These are phyloP conservation scores for Casuarina equisetifolia DNA, from an alignment of 306 rosid genomes.

Conservation along the genomic window DNA sequence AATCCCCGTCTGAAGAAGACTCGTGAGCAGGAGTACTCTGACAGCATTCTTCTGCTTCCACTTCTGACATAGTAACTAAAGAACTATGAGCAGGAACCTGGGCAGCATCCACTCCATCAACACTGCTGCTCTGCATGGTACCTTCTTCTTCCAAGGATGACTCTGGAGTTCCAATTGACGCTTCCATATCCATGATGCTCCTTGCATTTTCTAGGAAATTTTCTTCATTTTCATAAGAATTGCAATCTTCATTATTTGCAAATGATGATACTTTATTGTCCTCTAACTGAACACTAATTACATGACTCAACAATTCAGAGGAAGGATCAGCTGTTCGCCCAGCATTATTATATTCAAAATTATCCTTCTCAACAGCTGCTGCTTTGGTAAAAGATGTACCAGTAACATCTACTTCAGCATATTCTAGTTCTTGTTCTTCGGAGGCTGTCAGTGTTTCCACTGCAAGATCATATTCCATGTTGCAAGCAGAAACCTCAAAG, in stretches of 20 bases:
- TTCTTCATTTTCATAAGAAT: slow-evolving; percentile 34
- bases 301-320: slow-evolving; percentile 36
- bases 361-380: slow-evolving; percentile 43
- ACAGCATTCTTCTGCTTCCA: slow-evolving; percentile 39
- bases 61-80: slow-evolving; percentile 40
- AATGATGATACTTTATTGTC: slow-evolving; percentile 32
- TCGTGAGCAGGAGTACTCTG: slow-evolving; percentile 39
- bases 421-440: slow-evolving; percentile 34
- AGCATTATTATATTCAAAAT: slow-evolving; percentile 31
- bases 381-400: slow-evolving; percentile 32
- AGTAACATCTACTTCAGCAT: slow-evolving; percentile 36
- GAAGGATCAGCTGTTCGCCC: slow-evolving; percentile 42
- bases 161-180: slow-evolving; percentile 32
- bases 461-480: slow-evolving; percentile 32
- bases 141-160: slow-evolving; percentile 46
- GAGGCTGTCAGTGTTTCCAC: slow-evolving; percentile 36
- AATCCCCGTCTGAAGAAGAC: slow-evolving; percentile 40
- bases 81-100: slow-evolving; percentile 37
- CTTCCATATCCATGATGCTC: slow-evolving; percentile 41
- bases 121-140: slow-evolving; percentile 22
- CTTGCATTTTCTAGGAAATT: slow-evolving; percentile 37
- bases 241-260: slow-evolving; percentile 31
- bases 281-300: slow-evolving; percentile 32
- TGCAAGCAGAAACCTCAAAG: slow-evolving; percentile 36
- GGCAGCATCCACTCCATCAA: slow-evolving; percentile 38